Base-by-base conservation (phyloP, 176 grass and related monocot genomes). In the Stipa capillata region DNA sequence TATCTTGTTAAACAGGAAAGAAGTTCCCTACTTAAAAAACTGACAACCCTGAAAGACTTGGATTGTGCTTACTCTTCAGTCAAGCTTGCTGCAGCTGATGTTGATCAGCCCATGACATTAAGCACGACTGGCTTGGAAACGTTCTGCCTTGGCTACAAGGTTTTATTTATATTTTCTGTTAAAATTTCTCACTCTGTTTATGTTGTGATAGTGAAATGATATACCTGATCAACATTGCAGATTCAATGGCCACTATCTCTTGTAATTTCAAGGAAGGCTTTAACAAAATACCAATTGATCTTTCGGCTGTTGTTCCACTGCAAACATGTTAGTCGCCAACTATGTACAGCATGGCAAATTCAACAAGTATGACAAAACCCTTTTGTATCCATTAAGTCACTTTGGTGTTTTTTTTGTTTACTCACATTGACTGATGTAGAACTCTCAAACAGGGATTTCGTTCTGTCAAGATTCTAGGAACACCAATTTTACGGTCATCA, bases 191-290 rank as follows among this genome's bases (percentile, higher is more conserved):
- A 25, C 65, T 63, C 2, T 16, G 16, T 80, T 65, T 80, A 13
- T 79, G 25, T 35, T 54, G 9, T 74, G 68, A 59, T 36, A 58
- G 44, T 56, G 11, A 52, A 73, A 82, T 80, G 35, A 65, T 55
- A 42, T 35, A 70, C 20, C 28, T 36, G 44, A 39, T 57, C n/a
- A 43, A 74, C 72, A 52, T 79, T 99, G 70, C 79, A 99, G 90
- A 92, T 95, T 84, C 96, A 92, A 83, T 99, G 96, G 90, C 96
- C 92, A 32, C 83, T 99, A 56, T 99, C 90, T 78, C 92, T 99
- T 83, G 86, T 99, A 85, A 99, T 99, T 81, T 94, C 92, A 69
- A 89, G 90, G 68, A 99, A 99, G 56, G 90, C 92, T 89, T 89
- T 95, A 64, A 93, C 97, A 68, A 99, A 95, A 70, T 99, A 99